These are phyloP conservation scores for Trypethelium eluteriae DNA, from an alignment of 495 filamentous ascomycete genomes.

Conservation along the genomic window DNA sequence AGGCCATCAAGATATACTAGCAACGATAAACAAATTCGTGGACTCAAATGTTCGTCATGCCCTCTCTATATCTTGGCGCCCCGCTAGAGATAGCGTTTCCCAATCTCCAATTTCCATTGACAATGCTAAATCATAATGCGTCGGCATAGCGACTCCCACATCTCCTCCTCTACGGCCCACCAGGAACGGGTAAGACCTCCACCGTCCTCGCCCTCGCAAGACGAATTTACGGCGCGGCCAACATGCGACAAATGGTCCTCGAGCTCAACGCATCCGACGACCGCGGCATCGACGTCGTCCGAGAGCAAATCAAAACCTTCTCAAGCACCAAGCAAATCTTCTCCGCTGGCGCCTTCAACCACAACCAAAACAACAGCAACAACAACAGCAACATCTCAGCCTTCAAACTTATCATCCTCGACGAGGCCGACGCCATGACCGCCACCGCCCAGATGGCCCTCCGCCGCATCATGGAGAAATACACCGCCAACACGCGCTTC, in stretches of 20 bases:
- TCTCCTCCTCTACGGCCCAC: constrained; percentile 65
- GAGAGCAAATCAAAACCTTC: constrained; percentile 99
- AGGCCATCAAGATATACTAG: constrained; percentile 94
- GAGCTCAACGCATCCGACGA: constrained; percentile 97
- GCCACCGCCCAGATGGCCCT: constrained; percentile 94
- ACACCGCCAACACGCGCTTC: constrained; percentile 95
- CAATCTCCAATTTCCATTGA: not conserved
- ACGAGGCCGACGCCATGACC: constrained; percentile 99
- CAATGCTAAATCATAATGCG: constrained; percentile 26
- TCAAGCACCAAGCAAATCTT: constrained; percentile 73
- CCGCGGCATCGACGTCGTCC: constrained; percentile 94
- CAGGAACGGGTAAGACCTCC: constrained; percentile 43
- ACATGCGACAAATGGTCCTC: constrained; percentile 96
- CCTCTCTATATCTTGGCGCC: not conserved
- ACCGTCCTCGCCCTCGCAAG: constrained; percentile 67
- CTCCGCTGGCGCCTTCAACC: constrained; percentile 28
- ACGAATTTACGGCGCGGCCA: constrained; percentile 82
- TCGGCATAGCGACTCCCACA: constrained; percentile 63
- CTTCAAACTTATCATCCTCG: constrained; percentile 94
- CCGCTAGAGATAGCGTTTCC: not conserved
- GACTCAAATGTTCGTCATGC: constrained; percentile 61
- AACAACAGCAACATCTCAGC: constrained; percentile 51
- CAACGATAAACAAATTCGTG: constrained; percentile 95
- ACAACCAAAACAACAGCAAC: constrained; percentile 42
- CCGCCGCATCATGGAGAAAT: constrained; percentile 97